These are phyloP conservation scores for Lachnellula hyalina DNA, from an alignment of 2,329 filamentous ascomycete species.

Conservation along the genomic window DNA sequence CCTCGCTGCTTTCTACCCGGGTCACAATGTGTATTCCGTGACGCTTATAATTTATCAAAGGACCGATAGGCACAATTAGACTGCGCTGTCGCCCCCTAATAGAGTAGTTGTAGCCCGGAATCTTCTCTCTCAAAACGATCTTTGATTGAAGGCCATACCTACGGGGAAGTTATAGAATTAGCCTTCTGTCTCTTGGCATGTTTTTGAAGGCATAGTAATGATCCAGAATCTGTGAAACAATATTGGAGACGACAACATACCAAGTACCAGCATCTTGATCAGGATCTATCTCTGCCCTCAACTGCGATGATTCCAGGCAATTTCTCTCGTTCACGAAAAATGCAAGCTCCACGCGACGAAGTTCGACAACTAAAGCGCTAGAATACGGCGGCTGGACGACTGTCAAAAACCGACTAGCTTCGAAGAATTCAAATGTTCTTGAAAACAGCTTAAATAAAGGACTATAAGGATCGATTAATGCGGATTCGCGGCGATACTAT, in stretches of 20 bases:
- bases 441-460: conserved; percentile 35
- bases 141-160: conserved; percentile 45
- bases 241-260: conserved; percentile 37
- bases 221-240: neutral
- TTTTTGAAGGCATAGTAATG: no score
- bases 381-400: conserved; percentile 39
- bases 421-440: conserved; percentile 46
- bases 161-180: neutral
- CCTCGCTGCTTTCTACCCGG: conserved; percentile 30
- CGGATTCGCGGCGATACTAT: conserved; percentile 15
- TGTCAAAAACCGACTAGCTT: conserved; percentile 37
- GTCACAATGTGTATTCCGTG: conserved; percentile 40
- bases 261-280: conserved; percentile 55
- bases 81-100: conserved; percentile 35
- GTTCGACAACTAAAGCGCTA: conserved; percentile 38
- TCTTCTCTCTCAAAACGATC: conserved; percentile 45
- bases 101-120: neutral
- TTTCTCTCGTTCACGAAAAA: conserved; percentile 45
- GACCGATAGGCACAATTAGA: conserved; percentile 49
- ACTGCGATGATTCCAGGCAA: conserved; percentile 43
- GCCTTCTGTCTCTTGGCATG: no score
- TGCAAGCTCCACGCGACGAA: conserved; percentile 46
- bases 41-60: conserved; percentile 21
- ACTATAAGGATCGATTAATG: conserved; percentile 47
- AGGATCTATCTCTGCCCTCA: conserved; percentile 47